A percentile compares a stretch with the other conserved stretches of the same genome.
These are phyloP conservation scores for Capronia coronata DNA, from an alignment of 2,329 filamentous ascomycete species.

Conservation along the genomic window DNA sequence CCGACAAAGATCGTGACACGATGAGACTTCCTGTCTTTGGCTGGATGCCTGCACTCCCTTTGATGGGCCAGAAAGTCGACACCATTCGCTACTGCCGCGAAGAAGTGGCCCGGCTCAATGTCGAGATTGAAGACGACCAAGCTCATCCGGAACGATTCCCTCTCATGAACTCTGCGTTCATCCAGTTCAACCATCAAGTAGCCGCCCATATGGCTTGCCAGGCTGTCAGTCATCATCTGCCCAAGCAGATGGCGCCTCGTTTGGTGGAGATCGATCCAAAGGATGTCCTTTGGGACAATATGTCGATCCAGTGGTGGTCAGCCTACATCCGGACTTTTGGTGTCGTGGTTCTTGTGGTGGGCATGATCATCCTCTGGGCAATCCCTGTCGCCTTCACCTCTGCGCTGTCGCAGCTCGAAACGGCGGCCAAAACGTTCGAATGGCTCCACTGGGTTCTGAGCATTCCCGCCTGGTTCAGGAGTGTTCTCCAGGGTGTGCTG, in stretches of 20 bases:
- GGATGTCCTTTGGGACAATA: conserved; percentile 94
- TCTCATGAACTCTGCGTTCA: conserved; percentile 91
- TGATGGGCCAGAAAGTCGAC: conserved; percentile 85
- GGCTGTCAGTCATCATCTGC: conserved; percentile 79
- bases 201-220: conserved; percentile 98
- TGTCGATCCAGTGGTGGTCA: conserved; percentile 93
- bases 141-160: conserved; percentile 77
- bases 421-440: conserved; percentile 56
- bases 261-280: conserved; percentile 88
- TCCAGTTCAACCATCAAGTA: conserved; percentile 97
- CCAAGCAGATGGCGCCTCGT: conserved; percentile 86
- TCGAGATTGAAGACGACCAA: conserved; percentile 89
- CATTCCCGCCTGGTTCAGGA: conserved; percentile 56
- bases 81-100: conserved; percentile 86
- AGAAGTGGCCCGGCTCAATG: conserved; percentile 77
- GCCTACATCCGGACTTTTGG: conserved; percentile 65
- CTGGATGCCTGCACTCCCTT: conserved; percentile 68
- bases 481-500: conserved; percentile 75
- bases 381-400: conserved; percentile 86
- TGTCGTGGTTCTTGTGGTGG: conserved; percentile 60
- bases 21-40: conserved; percentile 64
- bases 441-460: conserved; percentile 66
- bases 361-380: conserved; percentile 81
- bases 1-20: conserved; percentile 73
- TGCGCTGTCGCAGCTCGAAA: conserved; percentile 68